These are phyloP conservation scores for Gaeumannomyces sp. DNA, from an alignment of 2,329 filamentous ascomycete genomes.

Conservation along the genomic window DNA sequence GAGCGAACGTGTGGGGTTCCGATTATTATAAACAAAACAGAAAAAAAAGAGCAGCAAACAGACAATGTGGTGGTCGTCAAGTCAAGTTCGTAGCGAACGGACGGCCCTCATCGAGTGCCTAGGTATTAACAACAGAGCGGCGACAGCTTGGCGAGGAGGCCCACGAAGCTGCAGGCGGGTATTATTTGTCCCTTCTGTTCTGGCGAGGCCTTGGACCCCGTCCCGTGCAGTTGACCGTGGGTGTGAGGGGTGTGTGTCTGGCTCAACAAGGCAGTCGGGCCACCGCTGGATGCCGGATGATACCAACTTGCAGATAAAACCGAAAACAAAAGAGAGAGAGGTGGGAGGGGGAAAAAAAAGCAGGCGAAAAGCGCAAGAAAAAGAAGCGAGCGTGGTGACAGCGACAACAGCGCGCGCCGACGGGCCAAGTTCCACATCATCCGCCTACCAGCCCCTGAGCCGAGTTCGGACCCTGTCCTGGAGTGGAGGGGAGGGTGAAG, in stretches of 20 bases:
- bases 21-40: not conserved
- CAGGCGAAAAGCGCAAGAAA: not conserved
- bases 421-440: not conserved
- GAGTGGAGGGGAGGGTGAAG: not conserved
- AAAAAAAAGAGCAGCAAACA: not conserved
- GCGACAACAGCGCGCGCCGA: not conserved
- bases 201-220: too few species aligned
- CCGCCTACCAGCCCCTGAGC: not conserved
- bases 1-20: not conserved
- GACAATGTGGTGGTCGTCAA: not conserved
- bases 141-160: not conserved
- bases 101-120: conserved; percentile 10
- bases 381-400: not conserved
- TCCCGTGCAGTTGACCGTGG: too few species aligned
- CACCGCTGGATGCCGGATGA: not conserved
- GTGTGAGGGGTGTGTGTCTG: not conserved
- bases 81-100: conserved; percentile 10
- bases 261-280: not conserved
- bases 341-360: not conserved
- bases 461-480: not conserved
- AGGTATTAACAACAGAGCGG: not conserved
- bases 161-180: not conserved
- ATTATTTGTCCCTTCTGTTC: not conserved
- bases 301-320: not conserved
- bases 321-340: not conserved